Evolutionary conservation across 768 basidiomycete species (phyloP).

Genomic region (Psilocybe cubensis): DNA sequence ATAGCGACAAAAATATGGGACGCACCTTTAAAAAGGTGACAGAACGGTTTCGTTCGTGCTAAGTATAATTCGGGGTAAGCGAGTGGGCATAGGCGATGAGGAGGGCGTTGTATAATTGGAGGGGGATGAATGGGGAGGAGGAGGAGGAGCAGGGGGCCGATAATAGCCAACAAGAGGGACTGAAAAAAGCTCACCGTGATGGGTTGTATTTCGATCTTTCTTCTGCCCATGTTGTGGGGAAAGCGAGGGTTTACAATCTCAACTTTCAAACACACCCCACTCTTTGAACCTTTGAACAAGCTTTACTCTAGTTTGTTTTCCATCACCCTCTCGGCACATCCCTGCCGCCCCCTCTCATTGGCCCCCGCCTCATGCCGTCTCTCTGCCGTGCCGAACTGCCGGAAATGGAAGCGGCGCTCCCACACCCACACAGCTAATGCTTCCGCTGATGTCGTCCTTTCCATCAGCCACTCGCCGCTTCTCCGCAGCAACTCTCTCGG

Average conservation of each 20-base stretch:
- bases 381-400: conserved; percentile 11
- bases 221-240: conserved; percentile 58
- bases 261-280: conserved; percentile 20
- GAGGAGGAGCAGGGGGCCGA: conserved; percentile 15
- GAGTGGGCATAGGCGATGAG: conserved; percentile 24
- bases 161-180: conserved; percentile 18
- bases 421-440: conserved; percentile 26
- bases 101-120: conserved; percentile 31
- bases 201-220: conserved; percentile 85
- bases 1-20: conserved; percentile 55
- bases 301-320: conserved; percentile 29
- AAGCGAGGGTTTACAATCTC: too few species aligned
- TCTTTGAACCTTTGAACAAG: conserved; percentile 25
- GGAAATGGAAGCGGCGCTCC: conserved; percentile 15
- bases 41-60: conserved; percentile 91
- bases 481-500: conserved; percentile 27
- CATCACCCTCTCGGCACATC: conserved; percentile 19
- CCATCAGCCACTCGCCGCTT: conserved; percentile 18
- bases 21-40: conserved; percentile 89
- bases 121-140: conserved; percentile 24
- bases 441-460: conserved; percentile 26
- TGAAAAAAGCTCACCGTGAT: conserved; percentile 62
- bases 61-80: conserved; percentile 55
- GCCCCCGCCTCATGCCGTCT: conserved; percentile 8
- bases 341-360: conserved; percentile 21